These are phyloP conservation scores for Pleurozium schreberi DNA, from an alignment of 225 moss, liverwort and hornwort genomes.

Conservation along the genomic window DNA sequence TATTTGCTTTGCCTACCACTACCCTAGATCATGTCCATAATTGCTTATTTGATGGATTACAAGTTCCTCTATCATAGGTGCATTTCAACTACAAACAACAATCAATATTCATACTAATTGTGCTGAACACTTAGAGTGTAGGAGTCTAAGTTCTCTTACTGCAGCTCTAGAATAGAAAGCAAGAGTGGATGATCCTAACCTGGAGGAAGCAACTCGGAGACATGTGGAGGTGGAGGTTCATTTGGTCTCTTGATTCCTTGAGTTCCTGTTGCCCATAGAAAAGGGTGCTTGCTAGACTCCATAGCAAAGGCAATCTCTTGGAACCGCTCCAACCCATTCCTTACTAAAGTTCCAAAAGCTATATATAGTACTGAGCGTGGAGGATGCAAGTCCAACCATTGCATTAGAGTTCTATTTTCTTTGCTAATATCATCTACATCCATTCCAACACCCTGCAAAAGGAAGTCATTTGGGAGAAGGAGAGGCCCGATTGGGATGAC, in stretches of 20 bases:
- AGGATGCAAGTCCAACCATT: constrained; percentile 10
- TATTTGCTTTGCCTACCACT: too few species aligned
- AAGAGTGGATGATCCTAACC: not conserved
- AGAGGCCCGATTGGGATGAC: constrained; percentile 19
- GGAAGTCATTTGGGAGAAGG: not conserved
- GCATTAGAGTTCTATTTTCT: not conserved
- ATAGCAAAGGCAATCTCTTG: constrained; percentile 2
- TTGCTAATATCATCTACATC: not conserved
- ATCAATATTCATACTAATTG: not conserved
- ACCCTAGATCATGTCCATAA: too few species aligned
- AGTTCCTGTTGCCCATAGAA: not conserved
- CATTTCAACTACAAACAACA: not conserved
- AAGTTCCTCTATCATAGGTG: too few species aligned
- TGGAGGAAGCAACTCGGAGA: constrained; percentile 7
- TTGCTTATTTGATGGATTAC: too few species aligned
- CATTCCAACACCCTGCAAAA: not conserved
- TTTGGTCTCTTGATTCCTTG: not conserved
- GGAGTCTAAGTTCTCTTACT: fast-evolving
- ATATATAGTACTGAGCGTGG: constrained; percentile 4
- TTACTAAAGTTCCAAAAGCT: not conserved
- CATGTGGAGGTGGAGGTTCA: not conserved
- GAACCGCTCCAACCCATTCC: not conserved
- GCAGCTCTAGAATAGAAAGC: fast-evolving
- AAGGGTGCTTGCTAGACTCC: not conserved
- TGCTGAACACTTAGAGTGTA: fast-evolving